Evolutionary conservation across 331 rosid species (phyloP).

Genomic region (Arachis monticola): DNA sequence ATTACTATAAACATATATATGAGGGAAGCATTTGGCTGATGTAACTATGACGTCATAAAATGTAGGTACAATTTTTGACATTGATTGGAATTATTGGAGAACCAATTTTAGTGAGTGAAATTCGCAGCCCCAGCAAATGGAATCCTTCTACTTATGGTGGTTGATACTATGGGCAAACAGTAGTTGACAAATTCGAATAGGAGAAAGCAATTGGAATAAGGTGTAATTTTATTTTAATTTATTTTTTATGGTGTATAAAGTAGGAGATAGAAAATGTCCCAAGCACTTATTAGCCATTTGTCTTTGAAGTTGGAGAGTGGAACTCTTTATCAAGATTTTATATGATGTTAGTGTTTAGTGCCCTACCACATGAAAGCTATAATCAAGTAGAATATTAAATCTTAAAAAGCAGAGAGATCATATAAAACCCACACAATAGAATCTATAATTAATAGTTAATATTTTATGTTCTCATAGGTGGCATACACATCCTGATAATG

Average conservation of each 20-base stretch:
- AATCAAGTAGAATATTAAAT: conserved; percentile 34
- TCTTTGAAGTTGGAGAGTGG: conserved; percentile 39
- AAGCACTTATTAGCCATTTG: conserved; percentile 26
- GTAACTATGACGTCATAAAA: conserved; percentile 29
- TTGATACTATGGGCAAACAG: conserved; percentile 30
- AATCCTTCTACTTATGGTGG: conserved; percentile 17
- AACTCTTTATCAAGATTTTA: conserved; percentile 34
- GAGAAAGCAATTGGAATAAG: conserved; percentile 26
- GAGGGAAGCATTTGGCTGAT: conserved; percentile 15
- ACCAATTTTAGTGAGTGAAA: conserved; percentile 1
- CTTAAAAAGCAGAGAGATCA: neutral
- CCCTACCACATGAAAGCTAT: conserved; percentile 40
- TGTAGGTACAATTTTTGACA: conserved; percentile 4
- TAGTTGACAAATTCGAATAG: conserved; percentile 33
- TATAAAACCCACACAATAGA: conserved; percentile 21
- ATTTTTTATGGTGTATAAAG: conserved; percentile 34
- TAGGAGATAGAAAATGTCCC: conserved; percentile 27
- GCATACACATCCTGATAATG: conserved; percentile 6
- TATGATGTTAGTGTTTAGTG: conserved; percentile 28
- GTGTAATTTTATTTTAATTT: conserved; percentile 30
- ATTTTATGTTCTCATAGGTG: conserved; percentile 8
- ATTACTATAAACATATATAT: too few relatives aligned
- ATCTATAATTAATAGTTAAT: neutral
- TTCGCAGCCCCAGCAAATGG: conserved; percentile 16
- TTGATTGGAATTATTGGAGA: conserved; percentile 13